Conservation (phyloP, 2,329 filamentous ascomycete genomes). For the Arthrobotrys megalospora region DNA sequence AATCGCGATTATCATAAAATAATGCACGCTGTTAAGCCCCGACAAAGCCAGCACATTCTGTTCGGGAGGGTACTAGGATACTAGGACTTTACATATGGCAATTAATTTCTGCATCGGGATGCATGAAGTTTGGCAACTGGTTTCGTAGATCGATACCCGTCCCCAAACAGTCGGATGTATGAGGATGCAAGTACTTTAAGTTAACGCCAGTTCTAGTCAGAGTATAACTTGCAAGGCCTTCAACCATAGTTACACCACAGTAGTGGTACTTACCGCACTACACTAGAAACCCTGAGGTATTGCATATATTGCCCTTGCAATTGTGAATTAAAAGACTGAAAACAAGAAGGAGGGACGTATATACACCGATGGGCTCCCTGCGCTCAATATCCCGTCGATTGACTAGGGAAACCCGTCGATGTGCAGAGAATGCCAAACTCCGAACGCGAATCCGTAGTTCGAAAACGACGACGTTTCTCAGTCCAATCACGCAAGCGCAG, state of each 20-base stretch:
- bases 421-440: background rate
- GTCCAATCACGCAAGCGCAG: slow-evolving; percentile 22
- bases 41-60: slow-evolving; percentile 13
- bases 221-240: too few species aligned
- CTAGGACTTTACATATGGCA: background rate
- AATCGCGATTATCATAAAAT: background rate
- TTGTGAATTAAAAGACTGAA: background rate
- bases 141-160: background rate
- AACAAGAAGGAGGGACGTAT: background rate
- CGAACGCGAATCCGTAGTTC: background rate
- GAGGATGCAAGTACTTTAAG: background rate
- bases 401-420: too few species aligned
- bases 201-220: too few species aligned
- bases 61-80: background rate
- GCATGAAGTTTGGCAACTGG: background rate
- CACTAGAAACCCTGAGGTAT: too few species aligned
- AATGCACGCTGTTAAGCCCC: background rate
- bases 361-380: too few species aligned
- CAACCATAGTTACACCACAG: too few species aligned
- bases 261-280: too few species aligned
- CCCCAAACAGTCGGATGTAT: background rate
- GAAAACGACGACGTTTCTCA: slow-evolving; percentile 5
- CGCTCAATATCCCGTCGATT: too few species aligned
- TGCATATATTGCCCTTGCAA: too few species aligned
- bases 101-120: slow-evolving; percentile 1